Evolutionary conservation across 805 yeast species (phyloP), one percentile per base, ranked within the genome.

Genomic region (Pichia nakasei): DNA sequence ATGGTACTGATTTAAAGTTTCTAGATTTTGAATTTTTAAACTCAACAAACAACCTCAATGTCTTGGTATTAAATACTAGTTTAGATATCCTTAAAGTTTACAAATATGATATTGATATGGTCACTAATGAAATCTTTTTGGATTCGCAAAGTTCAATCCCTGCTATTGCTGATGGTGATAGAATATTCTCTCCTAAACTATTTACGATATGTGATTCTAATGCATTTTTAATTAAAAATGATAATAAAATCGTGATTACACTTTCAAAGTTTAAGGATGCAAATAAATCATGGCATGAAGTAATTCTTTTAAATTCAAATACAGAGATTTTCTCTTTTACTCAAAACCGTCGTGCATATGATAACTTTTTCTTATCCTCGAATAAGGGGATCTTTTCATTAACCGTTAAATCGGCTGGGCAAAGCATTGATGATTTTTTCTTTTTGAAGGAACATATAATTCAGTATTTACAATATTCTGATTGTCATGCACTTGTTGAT

Each of bases 241-340:
- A 13, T 17, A 21, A 41, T 13, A 45, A 39, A n/a, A 68, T 87
- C 12, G 77, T 85, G 2, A 54, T 89, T 43, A 70, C 84, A 1
- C 94, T 85, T 52, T 65, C 82, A 9, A 51, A 36, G 27, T 46
- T 12, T 53, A 31, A 36, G 27, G 47, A 12, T 53, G 31, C 21
- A 11, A 24, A 17, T 11, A n/a, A n/a, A n/a, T 22, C 26, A 46
- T 89, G 96, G 96, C 95, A 88, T 60, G 97, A 91, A 58, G 66
- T 76, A 12, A 68, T 89, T 12, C 64, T 70, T 6, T 73, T 89
- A 50, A 77, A 76, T 47, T 47, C 68, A 1, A 68, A 70, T 17
- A 69, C 80, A 5, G 58, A 67, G 0, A 65, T 86, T 18, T 63
- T 82, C 31, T 88, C 89, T 0, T 61, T 67, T 45, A 86, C 85